A percentile compares a stretch with the other conserved stretches of the same genome.
Evolutionary conservation across 176 grass and related monocot genomes (phyloP).

Genomic region (Rhynchospora pubera): DNA sequence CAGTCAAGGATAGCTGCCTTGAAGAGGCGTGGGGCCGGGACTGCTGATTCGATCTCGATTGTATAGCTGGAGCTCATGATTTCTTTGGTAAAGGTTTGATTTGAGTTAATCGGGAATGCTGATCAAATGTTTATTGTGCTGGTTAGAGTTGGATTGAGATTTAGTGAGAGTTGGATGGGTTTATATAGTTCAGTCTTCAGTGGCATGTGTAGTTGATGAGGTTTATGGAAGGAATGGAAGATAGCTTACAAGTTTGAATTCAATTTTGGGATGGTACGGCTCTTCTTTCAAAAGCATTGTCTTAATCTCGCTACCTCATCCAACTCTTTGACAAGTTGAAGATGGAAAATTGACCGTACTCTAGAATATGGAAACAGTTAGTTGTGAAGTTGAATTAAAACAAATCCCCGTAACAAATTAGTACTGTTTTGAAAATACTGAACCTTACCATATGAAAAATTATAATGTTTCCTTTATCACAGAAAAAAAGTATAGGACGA

Average conservation of each 20-base stretch:
- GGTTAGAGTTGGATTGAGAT: not conserved
- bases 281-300: not conserved
- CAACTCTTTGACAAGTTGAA: too few species aligned
- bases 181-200: constrained; percentile 45
- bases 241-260: not conserved
- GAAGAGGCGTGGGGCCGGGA: constrained; percentile 53
- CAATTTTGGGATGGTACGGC: not conserved
- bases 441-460: too few species aligned
- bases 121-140: not conserved
- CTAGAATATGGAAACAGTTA: not conserved
- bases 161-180: not conserved
- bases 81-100: not conserved
- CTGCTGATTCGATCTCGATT: constrained; percentile 34
- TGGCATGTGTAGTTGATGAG: constrained; percentile 17
- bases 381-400: not conserved
- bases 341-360: not conserved
- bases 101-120: not conserved
- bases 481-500: too few species aligned
- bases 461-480: too few species aligned
- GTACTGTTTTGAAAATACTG: too few species aligned
- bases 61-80: constrained; percentile 30
- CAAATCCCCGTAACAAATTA: too few species aligned
- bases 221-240: not conserved
- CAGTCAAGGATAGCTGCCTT: constrained; percentile 59
- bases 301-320: too few species aligned